A percentile compares a stretch with the other conserved stretches of the same genome.
These are phyloP conservation scores for Diplodia intermedia DNA, from an alignment of 2,329 filamentous ascomycete species.

Conservation along the genomic window DNA sequence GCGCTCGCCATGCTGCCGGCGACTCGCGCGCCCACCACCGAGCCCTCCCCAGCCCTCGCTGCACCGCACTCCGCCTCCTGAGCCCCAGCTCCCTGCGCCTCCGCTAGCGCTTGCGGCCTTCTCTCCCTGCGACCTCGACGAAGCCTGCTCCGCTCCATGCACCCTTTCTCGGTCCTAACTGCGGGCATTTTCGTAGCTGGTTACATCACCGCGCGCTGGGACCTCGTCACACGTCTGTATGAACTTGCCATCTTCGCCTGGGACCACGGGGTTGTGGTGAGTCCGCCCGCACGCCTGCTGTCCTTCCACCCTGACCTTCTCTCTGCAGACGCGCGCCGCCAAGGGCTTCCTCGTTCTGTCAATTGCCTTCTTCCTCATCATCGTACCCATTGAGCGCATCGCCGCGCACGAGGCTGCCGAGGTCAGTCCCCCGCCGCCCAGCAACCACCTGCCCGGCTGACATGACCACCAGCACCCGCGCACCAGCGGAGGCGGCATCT, in stretches of 20 bases:
- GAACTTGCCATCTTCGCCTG: constrained; percentile 96
- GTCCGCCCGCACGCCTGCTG: constrained; percentile 44
- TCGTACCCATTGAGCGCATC: constrained; percentile 83
- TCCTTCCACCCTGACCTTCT: background rate
- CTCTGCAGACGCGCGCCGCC: constrained; percentile 75
- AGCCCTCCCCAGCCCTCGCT: constrained; percentile 2
- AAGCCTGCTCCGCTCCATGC: constrained; percentile 68
- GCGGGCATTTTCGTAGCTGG: constrained; percentile 99
- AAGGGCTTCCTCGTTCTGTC: constrained; percentile 86
- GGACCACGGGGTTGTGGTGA: constrained; percentile 96
- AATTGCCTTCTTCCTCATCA: constrained; percentile 80
- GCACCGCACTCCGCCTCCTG: constrained; percentile 1
- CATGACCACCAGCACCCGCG: constrained; percentile 73
- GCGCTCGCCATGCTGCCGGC: constrained; percentile 31
- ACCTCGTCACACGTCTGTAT: constrained; percentile 95
- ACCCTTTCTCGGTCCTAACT: constrained; percentile 95
- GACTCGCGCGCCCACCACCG: constrained; percentile 19
- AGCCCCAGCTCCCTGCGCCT: constrained; percentile 23
- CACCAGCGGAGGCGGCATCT: constrained; percentile 78
- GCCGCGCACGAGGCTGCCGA: constrained; percentile 79
- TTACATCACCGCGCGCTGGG: constrained; percentile 99
- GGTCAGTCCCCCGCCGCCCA: constrained; percentile 62
- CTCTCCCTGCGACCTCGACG: constrained; percentile 13
- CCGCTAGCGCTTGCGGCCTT: constrained; percentile 16
- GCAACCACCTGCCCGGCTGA: constrained; percentile 33